Conservation (phyloP, 176 grass and related monocot genomes). For the Phoenix dactylifera region DNA sequence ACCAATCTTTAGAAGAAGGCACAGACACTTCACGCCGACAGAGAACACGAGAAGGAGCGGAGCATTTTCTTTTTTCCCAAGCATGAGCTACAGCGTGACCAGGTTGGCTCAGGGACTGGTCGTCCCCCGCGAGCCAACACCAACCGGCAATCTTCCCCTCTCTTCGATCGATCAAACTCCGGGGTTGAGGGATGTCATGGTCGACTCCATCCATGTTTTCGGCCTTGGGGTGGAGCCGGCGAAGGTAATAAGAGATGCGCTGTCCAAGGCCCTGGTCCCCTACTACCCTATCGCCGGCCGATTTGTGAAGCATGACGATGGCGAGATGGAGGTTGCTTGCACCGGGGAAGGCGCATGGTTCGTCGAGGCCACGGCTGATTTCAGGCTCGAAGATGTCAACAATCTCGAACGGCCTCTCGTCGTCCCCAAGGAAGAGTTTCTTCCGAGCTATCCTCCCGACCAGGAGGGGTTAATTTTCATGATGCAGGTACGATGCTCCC, state of each 20-base stretch:
- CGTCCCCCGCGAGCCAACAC: constrained; percentile 10
- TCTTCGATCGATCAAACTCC: constrained; percentile 16
- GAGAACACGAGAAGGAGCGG: too few relatives aligned
- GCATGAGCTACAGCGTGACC: neutral
- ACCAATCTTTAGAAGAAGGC: too few relatives aligned
- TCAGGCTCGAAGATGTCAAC: constrained; percentile 10
- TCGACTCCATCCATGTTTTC: constrained; percentile 23
- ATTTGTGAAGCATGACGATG: neutral
- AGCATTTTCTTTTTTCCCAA: too few relatives aligned
- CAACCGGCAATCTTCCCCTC: constrained; percentile 2
- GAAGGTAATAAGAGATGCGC: constrained; percentile 1
- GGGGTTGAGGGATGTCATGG: neutral
- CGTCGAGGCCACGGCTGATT: constrained; percentile 11
- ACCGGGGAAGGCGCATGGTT: constrained; percentile 20
- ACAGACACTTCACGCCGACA: too few relatives aligned
- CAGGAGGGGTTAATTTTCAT: constrained; percentile 4
- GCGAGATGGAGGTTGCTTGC: constrained; percentile 7
- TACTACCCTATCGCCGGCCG: constrained; percentile 35
- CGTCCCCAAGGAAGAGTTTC: constrained; percentile 11
- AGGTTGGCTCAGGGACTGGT: constrained; percentile 14
- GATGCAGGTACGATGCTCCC: neutral
- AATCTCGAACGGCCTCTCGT: neutral
- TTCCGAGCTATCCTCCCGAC: neutral
- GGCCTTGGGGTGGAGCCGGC: neutral
- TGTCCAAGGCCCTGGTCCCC: constrained; percentile 20